Conservation (phyloP, 768 basidiomycete genomes). For the Strobilomyces confusus region DNA sequence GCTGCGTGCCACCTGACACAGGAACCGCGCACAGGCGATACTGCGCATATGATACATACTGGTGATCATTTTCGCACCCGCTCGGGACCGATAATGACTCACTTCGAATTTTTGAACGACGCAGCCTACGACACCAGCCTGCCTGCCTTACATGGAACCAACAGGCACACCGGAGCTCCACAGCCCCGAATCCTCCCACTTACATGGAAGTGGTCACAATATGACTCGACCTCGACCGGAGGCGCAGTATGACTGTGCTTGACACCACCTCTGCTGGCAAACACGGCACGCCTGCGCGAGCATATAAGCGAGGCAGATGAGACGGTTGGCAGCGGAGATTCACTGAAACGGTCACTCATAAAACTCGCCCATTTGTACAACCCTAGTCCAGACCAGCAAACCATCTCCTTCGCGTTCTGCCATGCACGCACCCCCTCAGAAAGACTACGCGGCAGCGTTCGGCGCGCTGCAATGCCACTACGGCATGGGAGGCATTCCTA, state of each 20-base stretch:
- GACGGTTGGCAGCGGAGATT: no score
- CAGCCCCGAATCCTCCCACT: no score
- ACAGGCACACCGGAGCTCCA: no score
- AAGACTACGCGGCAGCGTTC: constrained; percentile 25
- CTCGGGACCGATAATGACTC: background rate
- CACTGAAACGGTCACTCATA: background rate
- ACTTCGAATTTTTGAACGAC: no score
- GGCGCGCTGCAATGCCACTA: constrained; percentile 20
- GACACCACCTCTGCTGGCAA: background rate
- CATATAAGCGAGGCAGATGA: constrained; percentile 13
- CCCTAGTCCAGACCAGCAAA: background rate
- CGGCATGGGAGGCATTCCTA: constrained; percentile 10
- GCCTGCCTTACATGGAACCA: no score
- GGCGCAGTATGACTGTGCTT: background rate
- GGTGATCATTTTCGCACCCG: no score
- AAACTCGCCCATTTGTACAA: background rate
- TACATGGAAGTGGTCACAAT: no score
- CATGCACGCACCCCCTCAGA: constrained; percentile 8
- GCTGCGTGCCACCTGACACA: no score
- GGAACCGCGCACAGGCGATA: no score
- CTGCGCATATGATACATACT: no score
- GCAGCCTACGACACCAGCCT: no score
- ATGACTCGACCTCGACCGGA: constrained; percentile 2
- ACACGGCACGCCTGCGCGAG: background rate
- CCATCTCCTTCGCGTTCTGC: background rate